Percentiles rank a stretch among this genome's conserved stretches.
phyloP scores from a whole-genome alignment of 345 rosid species.

The Syzygium jambos region DNA sequence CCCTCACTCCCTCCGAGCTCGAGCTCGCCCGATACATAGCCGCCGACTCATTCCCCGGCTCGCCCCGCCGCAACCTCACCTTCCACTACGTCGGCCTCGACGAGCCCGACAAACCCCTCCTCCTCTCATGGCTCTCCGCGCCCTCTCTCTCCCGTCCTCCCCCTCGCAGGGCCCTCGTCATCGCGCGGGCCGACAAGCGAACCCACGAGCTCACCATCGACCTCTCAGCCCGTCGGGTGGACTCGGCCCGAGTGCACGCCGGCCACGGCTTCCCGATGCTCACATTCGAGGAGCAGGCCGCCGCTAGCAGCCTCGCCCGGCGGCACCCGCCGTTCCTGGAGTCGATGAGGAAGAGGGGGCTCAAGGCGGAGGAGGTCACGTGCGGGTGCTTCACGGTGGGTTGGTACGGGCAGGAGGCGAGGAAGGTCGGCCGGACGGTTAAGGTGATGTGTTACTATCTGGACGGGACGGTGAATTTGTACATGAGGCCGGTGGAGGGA shows the following conservation, averaged over 20 bases:
- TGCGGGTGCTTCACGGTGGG: constrained; percentile 67
- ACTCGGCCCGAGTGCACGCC: constrained; percentile 20
- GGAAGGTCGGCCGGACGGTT: background rate
- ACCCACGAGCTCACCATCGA: constrained; percentile 51
- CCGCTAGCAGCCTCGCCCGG: constrained; percentile 41
- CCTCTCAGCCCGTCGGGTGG: constrained; percentile 18
- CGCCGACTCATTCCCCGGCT: constrained; percentile 22
- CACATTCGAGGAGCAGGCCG: constrained; percentile 38
- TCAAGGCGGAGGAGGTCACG: constrained; percentile 57
- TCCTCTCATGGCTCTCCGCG: constrained; percentile 38
- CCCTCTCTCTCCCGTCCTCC: background rate
- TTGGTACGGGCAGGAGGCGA: constrained; percentile 42
- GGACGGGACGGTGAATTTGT: constrained; percentile 11
- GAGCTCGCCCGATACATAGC: constrained; percentile 34
- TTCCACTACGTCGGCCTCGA: constrained; percentile 62
- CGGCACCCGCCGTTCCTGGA: constrained; percentile 30
- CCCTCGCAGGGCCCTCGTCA: constrained; percentile 48
- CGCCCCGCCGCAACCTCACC: constrained; percentile 28
- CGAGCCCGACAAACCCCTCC: constrained; percentile 59
- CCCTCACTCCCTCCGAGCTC: constrained; percentile 49
- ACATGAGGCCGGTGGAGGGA: constrained; percentile 14
- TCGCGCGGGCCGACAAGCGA: constrained; percentile 36
- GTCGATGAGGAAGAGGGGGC: constrained; percentile 28
- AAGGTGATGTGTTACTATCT: constrained; percentile 6
- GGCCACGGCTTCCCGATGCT: constrained; percentile 62